phyloP scores from a whole-genome alignment of 345 rosid species.

The Nephelium lappaceum region DNA sequence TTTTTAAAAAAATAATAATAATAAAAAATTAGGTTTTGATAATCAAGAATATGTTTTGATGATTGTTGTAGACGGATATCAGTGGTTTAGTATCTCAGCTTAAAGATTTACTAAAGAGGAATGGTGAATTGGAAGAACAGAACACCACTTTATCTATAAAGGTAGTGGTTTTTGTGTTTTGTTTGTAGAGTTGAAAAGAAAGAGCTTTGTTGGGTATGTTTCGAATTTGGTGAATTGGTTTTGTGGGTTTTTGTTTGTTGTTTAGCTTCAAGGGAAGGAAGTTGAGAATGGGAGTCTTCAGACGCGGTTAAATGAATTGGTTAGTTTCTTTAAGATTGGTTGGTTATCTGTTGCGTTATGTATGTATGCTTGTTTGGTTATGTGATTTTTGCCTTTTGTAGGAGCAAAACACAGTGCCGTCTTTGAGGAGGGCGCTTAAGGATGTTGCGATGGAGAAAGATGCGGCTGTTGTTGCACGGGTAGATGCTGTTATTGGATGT shows the following conservation, averaged over 20 bases:
- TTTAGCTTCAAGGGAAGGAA: conserved; percentile 71
- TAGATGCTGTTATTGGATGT: conserved; percentile 21
- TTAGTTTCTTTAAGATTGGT: conserved; percentile 27
- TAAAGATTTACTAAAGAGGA: conserved; percentile 70
- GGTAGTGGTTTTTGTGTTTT: conserved; percentile 35
- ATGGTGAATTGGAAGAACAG: conserved; percentile 68
- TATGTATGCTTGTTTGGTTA: not conserved
- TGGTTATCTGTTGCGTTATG: not conserved
- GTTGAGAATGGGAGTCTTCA: conserved; percentile 55
- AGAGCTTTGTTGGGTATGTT: not conserved
- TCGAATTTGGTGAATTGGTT: conserved; percentile 23
- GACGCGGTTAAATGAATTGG: conserved; percentile 69
- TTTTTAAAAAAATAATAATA: not conserved
- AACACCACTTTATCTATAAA: conserved; percentile 52
- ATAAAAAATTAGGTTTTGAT: conserved; percentile 9
- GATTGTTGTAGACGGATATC: conserved; percentile 67
- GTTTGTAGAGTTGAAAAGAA: not conserved
- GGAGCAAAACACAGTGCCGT: conserved; percentile 89
- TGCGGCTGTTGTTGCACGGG: conserved; percentile 97
- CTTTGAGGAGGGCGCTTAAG: conserved; percentile 89
- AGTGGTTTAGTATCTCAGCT: conserved; percentile 88
- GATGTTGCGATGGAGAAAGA: conserved; percentile 99
- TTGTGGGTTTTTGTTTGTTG: not conserved
- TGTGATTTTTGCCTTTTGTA: conserved; percentile 31
- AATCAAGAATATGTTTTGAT: not conserved